Evolutionary conservation across 331 rosid genomes (phyloP).

Genomic region (Malus hybrid): DNA sequence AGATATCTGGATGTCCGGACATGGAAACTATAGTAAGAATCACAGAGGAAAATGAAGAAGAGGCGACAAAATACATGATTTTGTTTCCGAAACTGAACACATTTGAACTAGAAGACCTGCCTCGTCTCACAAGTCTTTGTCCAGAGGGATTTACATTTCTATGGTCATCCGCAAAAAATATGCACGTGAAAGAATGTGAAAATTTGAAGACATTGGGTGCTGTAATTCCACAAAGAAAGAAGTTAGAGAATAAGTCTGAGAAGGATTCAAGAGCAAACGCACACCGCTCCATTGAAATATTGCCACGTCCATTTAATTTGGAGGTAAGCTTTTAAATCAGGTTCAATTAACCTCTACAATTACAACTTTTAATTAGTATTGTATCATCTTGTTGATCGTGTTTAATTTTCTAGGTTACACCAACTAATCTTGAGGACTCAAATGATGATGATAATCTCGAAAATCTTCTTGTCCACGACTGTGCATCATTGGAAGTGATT

Average conservation of each 20-base stretch:
- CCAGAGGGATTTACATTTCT: neutral
- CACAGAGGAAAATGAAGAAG: neutral
- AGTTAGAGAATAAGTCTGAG: neutral
- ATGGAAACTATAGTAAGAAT: neutral
- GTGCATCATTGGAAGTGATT: too few species aligned
- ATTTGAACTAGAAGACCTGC: accelerated
- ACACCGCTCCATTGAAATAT: too few species aligned
- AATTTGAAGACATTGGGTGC: neutral
- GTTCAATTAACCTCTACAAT: too few species aligned
- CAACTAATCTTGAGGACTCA: too few species aligned
- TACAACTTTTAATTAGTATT: too few species aligned
- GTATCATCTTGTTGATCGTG: too few species aligned
- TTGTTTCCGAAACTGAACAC: neutral
- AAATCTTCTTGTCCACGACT: accelerated
- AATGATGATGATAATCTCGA: too few species aligned
- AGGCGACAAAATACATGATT: neutral
- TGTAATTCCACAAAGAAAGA: neutral
- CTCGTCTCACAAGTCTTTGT: neutral
- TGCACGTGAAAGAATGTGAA: accelerated
- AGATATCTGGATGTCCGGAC: accelerated
- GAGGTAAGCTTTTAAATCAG: too few species aligned
- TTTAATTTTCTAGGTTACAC: too few species aligned
- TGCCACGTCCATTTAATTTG: neutral
- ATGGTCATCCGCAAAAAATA: neutral
- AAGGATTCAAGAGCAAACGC: neutral